Evolutionary conservation across 2,329 filamentous ascomycete species (phyloP).

Genomic region (Penicillium fuscoglaucum): DNA sequence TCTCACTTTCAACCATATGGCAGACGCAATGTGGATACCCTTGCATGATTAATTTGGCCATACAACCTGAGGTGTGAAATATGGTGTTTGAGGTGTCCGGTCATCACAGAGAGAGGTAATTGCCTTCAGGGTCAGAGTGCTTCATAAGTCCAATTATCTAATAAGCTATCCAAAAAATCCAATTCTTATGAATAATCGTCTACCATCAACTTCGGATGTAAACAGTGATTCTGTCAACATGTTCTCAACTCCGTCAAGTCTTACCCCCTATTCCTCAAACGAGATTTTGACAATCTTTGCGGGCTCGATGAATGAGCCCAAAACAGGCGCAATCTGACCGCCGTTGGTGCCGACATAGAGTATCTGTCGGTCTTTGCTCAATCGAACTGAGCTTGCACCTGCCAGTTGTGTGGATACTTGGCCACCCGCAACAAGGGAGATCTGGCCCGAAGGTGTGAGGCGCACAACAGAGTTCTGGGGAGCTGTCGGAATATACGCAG

Average conservation of each 20-base stretch:
- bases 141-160: background rate
- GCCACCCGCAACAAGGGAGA: conserved; percentile 24
- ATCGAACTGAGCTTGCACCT: conserved; percentile 20
- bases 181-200: background rate
- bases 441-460: conserved; percentile 23
- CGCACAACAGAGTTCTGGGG: conserved; percentile 28
- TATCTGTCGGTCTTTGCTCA: conserved; percentile 18
- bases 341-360: conserved; percentile 30
- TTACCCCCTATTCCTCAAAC: background rate
- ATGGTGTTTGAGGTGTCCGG: background rate
- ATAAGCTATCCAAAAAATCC: background rate
- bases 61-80: background rate
- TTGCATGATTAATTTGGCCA: background rate
- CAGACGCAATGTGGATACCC: background rate
- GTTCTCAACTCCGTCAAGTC: background rate
- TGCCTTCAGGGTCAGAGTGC: background rate
- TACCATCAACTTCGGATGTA: background rate
- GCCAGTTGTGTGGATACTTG: conserved; percentile 25
- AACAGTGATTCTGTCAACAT: background rate
- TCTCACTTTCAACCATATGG: background rate
- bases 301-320: conserved; percentile 26
- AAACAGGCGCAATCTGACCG: conserved; percentile 25
- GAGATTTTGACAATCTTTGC: conserved; percentile 24
- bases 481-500: conserved; percentile 25
- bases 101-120: background rate